Percentiles rank a stretch among this genome's conserved stretches.
phyloP scores from a whole-genome alignment of 345 rosid genomes.

The Noccaea caerulescens region DNA sequence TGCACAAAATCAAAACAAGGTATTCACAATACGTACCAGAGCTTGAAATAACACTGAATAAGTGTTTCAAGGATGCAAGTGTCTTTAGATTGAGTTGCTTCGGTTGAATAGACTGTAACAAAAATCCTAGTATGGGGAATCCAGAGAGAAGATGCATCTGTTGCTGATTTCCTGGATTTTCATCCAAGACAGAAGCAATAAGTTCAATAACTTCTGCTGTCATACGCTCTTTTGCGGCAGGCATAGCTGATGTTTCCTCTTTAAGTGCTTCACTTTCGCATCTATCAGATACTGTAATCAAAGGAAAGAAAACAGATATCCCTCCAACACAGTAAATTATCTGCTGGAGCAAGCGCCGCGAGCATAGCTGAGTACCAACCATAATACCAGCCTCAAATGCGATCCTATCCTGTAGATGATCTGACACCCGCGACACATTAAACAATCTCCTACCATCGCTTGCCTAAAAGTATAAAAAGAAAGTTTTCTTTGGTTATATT shows the following conservation, averaged over 20 bases:
- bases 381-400: conserved; percentile 77
- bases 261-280: conserved; percentile 63
- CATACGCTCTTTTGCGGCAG: conserved; percentile 72
- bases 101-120: conserved; percentile 87
- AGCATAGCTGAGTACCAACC: conserved; percentile 88
- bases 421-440: conserved; percentile 76
- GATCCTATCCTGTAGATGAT: conserved; percentile 64
- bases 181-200: conserved; percentile 92
- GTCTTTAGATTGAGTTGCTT: conserved; percentile 91
- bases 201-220: conserved; percentile 95
- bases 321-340: conserved; percentile 98
- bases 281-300: conserved; percentile 81
- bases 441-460: conserved; percentile 83
- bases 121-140: conserved; percentile 82
- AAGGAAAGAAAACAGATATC: conserved; percentile 93
- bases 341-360: conserved; percentile 87
- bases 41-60: conserved; percentile 70
- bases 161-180: conserved; percentile 87
- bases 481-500: conserved; percentile 2
- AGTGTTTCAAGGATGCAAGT: conserved; percentile 84
- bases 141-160: conserved; percentile 96
- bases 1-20: conserved; percentile 16
- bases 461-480: conserved; percentile 65
- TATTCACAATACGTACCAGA: conserved; percentile 62
- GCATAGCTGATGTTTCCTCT: conserved; percentile 60